phyloP scores from a whole-genome alignment of 306 rosid genomes.

The Trifolium pratense region DNA sequence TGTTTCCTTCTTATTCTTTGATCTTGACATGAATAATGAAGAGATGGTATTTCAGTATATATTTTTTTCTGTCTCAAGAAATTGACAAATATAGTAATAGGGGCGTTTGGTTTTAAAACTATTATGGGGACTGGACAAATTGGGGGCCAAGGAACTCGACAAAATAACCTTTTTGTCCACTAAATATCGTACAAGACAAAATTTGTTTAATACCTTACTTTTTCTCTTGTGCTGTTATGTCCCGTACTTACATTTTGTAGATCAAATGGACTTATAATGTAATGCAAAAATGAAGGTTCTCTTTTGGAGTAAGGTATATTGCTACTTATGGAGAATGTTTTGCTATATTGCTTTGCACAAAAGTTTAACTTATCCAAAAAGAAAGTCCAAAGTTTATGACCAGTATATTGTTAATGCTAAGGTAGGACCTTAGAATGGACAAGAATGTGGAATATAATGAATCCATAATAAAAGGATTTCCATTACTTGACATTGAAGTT shows the following conservation, averaged over 20 bases:
- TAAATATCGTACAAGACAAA: no score
- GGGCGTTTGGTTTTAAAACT: no score
- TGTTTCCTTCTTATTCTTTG: constrained; percentile 21
- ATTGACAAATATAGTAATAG: constrained; percentile 3
- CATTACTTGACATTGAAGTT: constrained; percentile 68
- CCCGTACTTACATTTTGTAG: no score
- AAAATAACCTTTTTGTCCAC: no score
- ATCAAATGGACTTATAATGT: not conserved
- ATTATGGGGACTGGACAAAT: no score
- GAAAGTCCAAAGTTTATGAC: constrained; percentile 39
- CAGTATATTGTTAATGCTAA: constrained; percentile 18
- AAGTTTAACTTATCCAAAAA: constrained; percentile 45
- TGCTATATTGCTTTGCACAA: constrained; percentile 47
- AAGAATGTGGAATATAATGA: constrained; percentile 65
- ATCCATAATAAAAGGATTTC: constrained; percentile 49
- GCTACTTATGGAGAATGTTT: constrained; percentile 46
- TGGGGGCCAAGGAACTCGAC: no score
- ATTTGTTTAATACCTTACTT: no score
- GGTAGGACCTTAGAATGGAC: constrained; percentile 37
- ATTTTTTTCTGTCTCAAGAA: not conserved
- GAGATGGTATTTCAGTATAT: not conserved
- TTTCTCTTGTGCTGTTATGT: no score
- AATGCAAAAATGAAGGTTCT: constrained; percentile 25
- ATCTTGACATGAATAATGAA: constrained; percentile 9
- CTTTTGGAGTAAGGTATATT: constrained; percentile 46